Evolutionary conservation across 1,139 yeast genomes (phyloP).

Genomic region (Magnusiomyces tetraspermus): DNA sequence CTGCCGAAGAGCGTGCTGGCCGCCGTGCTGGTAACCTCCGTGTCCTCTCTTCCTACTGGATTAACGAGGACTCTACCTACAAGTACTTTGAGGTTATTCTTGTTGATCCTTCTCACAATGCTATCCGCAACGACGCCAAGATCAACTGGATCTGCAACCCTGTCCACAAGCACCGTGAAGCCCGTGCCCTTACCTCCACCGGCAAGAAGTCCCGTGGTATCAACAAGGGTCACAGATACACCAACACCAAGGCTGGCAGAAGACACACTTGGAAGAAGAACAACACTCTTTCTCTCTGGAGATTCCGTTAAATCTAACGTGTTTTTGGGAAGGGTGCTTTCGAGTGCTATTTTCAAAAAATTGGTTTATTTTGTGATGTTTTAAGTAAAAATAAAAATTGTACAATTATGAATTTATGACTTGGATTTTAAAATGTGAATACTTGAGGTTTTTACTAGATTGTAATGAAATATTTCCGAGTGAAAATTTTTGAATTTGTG

Average conservation of each 20-base stretch:
- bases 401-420: constrained; percentile 7
- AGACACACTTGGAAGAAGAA: constrained; percentile 99
- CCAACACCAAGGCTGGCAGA: constrained; percentile 96
- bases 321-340: constrained; percentile 7
- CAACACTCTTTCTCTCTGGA: constrained; percentile 98
- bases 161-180: constrained; percentile 99
- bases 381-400: constrained; percentile 4
- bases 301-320: constrained; percentile 73
- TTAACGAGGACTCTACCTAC: constrained; percentile 99
- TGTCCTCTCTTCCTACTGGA: constrained; percentile 99
- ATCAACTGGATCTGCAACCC: constrained; percentile 99
- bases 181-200: constrained; percentile 96
- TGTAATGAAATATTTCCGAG: no score
- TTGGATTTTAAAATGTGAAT: no score
- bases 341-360: not conserved
- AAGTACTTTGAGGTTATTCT: constrained; percentile 97
- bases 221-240: constrained; percentile 99
- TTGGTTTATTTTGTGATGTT: not conserved
- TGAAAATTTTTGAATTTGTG: no score
- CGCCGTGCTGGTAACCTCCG: constrained; percentile 98
- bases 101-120: constrained; percentile 97
- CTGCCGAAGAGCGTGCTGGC: constrained; percentile 99
- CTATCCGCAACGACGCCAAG: constrained; percentile 97
- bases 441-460: no score
- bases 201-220: constrained; percentile 99